These are phyloP conservation scores for Cyclotella sp. DNA, from an alignment of 108 stramenopile genomes.

Conservation along the genomic window DNA sequence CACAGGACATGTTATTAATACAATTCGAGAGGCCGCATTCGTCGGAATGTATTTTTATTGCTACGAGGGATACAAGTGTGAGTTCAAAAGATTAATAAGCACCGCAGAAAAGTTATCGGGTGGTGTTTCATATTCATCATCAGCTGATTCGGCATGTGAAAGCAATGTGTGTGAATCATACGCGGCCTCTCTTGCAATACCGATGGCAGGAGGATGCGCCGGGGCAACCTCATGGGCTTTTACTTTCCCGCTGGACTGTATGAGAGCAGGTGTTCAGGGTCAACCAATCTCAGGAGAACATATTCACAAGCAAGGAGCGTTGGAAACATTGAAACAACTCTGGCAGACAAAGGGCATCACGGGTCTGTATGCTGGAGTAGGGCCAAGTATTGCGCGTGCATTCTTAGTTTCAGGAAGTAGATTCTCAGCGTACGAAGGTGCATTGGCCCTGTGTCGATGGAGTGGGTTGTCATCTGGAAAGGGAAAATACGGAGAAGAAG, in stretches of 20 bases:
- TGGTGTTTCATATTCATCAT: not conserved
- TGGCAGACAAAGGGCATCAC: conserved; percentile 67
- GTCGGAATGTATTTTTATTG: conserved; percentile 87
- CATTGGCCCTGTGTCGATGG: conserved; percentile 67
- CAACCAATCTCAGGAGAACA: conserved; percentile 35
- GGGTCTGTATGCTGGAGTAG: conserved; percentile 88
- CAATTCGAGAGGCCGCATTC: conserved; percentile 82
- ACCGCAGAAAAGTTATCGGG: conserved; percentile 20
- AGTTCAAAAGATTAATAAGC: conserved; percentile 28
- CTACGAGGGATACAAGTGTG: conserved; percentile 82
- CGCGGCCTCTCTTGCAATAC: conserved; percentile 64
- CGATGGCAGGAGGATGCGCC: conserved; percentile 84
- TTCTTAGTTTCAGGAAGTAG: conserved; percentile 90
- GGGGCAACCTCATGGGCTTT: conserved; percentile 90
- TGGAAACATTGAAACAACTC: conserved; percentile 56
- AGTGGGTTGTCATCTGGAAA: conserved; percentile 39
- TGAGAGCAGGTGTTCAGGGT: conserved; percentile 89
- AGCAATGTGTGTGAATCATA: conserved; percentile 8
- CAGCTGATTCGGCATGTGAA: not conserved
- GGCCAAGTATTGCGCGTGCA: conserved; percentile 81
- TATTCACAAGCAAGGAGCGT: conserved; percentile 52
- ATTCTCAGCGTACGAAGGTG: conserved; percentile 91
- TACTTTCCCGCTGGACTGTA: conserved; percentile 90
- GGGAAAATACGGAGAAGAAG: conserved; percentile 27
- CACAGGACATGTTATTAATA: conserved; percentile 87